Evolutionary conservation across 345 rosid species (phyloP).

Genomic region (Geranium brycei): DNA sequence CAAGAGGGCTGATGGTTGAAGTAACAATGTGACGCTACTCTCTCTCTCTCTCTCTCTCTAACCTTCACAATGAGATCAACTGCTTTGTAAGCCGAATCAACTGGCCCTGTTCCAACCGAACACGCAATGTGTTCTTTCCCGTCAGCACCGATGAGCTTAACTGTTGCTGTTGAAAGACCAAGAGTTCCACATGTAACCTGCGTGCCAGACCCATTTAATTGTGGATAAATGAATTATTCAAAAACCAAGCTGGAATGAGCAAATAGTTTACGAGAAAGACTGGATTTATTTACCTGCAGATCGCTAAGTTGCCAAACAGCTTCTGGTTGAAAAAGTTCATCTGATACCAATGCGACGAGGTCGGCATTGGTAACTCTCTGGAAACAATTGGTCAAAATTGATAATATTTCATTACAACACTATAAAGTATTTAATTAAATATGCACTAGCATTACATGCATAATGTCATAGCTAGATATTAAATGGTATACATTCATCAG

Average conservation of each 20-base stretch:
- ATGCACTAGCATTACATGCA: neutral
- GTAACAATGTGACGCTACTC: no score
- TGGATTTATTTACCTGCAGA: slow-evolving; percentile 47
- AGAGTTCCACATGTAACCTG: slow-evolving; percentile 94
- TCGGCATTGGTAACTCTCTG: slow-evolving; percentile 91
- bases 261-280: neutral
- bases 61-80: slow-evolving; percentile 82
- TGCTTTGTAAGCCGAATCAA: slow-evolving; percentile 95
- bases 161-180: slow-evolving; percentile 86
- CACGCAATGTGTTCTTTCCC: slow-evolving; percentile 71
- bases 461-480: no score
- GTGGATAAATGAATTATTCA: neutral
- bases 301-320: slow-evolving; percentile 69
- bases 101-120: slow-evolving; percentile 84
- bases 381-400: neutral
- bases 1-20: no score
- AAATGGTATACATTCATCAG: neutral
- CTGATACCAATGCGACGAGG: slow-evolving; percentile 79
- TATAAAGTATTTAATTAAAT: no score
- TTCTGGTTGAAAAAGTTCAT: slow-evolving; percentile 90
- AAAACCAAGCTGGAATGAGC: no score
- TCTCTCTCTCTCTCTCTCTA: neutral
- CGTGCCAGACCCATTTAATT: neutral
- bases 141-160: slow-evolving; percentile 54
- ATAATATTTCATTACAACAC: neutral